Base-by-base conservation (phyloP, 805 yeast species). In the Myxozyma sirexii region DNA sequence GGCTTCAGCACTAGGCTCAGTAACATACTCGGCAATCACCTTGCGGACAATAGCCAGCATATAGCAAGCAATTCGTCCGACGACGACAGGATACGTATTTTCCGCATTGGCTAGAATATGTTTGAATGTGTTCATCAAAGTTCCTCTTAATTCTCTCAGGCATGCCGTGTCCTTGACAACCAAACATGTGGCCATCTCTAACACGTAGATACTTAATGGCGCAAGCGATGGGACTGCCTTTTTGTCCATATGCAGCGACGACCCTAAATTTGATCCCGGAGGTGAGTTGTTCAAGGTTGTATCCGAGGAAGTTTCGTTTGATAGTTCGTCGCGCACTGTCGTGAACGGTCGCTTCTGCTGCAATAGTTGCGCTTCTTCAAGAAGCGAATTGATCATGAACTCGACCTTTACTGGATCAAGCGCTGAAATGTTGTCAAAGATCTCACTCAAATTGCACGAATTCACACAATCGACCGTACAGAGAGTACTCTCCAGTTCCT, bases 401-500 rank as follows among this genome's bases (percentile, higher is more conserved):
- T 33, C 35, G 17, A 57, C 56, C 12, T 54, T 50, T 8, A 15
- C 41, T 12, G 65, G 67, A 65, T 70, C 64, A 70, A 56, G 49
- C 50, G 70, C 73, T 49, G 82, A 76, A 8, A 85, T 77, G 21
- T 78, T 78, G 49, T 79, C 80, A 60, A 90, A 80, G 0, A 90
- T 75, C 1, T 78, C 76, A 3, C 80, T 72, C 4, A 91, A 75
- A 51, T 82, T 81, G 63, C 94, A 84, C 0, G 93, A 83, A 54
- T 82, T 82, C 53, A 93, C 79, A 71, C 97, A 93, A 66, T 92
- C 96, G 44, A 87, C 75, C 0, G 97, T 88, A 4, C 90, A 85
- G 13, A 87, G 72, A 0, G 98, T 89, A 4, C 89, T 82, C 64
- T 91, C 96, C 51, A 94, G 86, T 67, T 93, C 97, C 69, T 90